A percentile compares a stretch with the other conserved stretches of the same genome.
These are phyloP conservation scores for Flaveria bidentis DNA, from an alignment of 129 eudicot species.

Conservation along the genomic window DNA sequence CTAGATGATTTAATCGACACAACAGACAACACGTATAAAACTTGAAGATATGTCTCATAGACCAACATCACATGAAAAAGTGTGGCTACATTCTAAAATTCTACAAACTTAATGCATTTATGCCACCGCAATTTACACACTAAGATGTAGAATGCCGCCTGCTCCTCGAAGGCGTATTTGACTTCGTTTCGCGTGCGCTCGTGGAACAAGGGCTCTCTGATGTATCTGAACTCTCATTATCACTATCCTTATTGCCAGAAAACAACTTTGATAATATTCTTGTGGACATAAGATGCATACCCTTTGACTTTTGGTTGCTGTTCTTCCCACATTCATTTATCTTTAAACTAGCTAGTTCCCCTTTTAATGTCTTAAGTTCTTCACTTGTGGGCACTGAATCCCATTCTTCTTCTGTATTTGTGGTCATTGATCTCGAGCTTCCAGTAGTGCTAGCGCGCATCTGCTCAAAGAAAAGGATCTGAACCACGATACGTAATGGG, in stretches of 20 bases:
- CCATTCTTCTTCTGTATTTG: conserved; percentile 87
- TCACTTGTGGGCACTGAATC: conserved; percentile 70
- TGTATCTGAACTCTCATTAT: conserved; percentile 83
- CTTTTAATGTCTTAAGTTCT: conserved; percentile 68
- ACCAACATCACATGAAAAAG: conserved; percentile 11
- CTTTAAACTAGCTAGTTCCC: conserved; percentile 59
- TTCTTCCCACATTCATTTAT: conserved; percentile 37
- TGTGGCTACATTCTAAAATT: conserved; percentile 22
- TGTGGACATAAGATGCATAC: conserved; percentile 55
- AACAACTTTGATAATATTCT: conserved; percentile 72
- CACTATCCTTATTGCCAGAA: conserved; percentile 66
- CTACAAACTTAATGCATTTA: conserved; percentile 30
- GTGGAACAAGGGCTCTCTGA: conserved; percentile 77
- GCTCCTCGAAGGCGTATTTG: conserved; percentile 69
- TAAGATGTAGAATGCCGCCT: conserved; percentile 56
- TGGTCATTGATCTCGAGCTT: conserved; percentile 77
- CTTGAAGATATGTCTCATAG: conserved; percentile 2
- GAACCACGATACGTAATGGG: conserved; percentile 83
- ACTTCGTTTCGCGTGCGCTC: conserved; percentile 57
- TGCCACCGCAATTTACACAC: conserved; percentile 21
- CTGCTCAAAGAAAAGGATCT: conserved; percentile 87
- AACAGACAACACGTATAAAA: background rate
- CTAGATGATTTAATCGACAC: background rate
- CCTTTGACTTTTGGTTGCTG: conserved; percentile 45
- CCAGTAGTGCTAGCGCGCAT: conserved; percentile 54